Conservation (phyloP, 108 stramenopile species). For the Skeletonema marinoi region DNA sequence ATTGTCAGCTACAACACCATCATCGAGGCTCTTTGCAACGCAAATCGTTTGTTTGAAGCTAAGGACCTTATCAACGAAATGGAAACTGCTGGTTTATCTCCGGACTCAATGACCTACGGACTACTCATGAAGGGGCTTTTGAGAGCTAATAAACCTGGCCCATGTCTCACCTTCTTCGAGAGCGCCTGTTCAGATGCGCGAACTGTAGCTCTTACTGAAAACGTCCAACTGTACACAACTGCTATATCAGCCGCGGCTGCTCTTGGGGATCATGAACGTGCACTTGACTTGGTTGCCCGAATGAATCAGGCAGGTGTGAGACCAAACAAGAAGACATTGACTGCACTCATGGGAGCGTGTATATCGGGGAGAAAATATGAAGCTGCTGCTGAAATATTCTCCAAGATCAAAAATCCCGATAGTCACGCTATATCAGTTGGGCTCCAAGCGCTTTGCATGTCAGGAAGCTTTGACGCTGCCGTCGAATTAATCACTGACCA, state of each 20-base stretch:
- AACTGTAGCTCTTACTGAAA: conserved; percentile 76
- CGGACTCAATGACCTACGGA: conserved; percentile 85
- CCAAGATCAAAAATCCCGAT: conserved; percentile 72
- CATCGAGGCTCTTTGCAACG: conserved; percentile 68
- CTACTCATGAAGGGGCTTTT: conserved; percentile 81
- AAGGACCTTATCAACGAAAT: conserved; percentile 78
- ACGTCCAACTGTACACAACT: conserved; percentile 86
- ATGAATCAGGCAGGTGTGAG: conserved; percentile 82
- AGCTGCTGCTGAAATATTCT: conserved; percentile 69
- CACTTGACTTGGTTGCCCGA: conserved; percentile 73
- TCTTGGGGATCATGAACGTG: conserved; percentile 74
- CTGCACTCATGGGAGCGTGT: conserved; percentile 82
- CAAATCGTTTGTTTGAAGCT: conserved; percentile 59
- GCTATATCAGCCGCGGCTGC: conserved; percentile 84
- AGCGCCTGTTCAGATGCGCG: conserved; percentile 66
- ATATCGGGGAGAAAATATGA: conserved; percentile 59
- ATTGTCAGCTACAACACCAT: conserved; percentile 76
- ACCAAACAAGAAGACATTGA: conserved; percentile 87
- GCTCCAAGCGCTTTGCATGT: conserved; percentile 58
- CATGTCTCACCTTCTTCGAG: conserved; percentile 81
- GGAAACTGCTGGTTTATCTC: conserved; percentile 68
- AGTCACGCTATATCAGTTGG: conserved; percentile 73
- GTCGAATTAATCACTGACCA: conserved; percentile 45
- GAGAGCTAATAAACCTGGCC: conserved; percentile 70
- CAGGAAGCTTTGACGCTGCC: conserved; percentile 51